Percentiles rank a stretch among this genome's conserved stretches.
Conservation (phyloP, 495 filamentous ascomycete genomes). For the Aeminium ludgeri region DNA sequence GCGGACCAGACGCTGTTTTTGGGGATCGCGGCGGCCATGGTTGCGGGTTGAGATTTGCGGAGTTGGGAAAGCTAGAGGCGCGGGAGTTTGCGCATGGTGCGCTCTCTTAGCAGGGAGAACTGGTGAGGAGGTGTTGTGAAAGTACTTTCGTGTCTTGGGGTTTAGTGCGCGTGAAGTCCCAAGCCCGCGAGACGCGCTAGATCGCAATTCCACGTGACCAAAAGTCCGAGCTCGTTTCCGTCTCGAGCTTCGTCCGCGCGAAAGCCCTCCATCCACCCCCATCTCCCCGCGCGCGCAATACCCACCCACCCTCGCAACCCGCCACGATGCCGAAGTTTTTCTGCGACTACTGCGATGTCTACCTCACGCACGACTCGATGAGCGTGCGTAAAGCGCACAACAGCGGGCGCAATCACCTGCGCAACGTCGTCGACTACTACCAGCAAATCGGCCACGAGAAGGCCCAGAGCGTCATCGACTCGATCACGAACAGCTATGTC, state of each 20-base stretch:
- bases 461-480: conserved; percentile 94
- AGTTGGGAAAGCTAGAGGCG: too few relatives aligned
- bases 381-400: conserved; percentile 98
- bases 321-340: conserved; percentile 17
- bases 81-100: not conserved
- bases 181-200: too few relatives aligned
- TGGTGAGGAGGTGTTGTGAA: too few relatives aligned
- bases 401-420: conserved; percentile 83
- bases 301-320: not conserved
- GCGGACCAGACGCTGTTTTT: conserved; percentile 21
- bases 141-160: too few relatives aligned
- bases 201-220: too few relatives aligned
- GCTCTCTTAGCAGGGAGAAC: too few relatives aligned
- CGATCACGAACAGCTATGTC: conserved; percentile 85
- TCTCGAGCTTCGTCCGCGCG: not conserved
- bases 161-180: too few relatives aligned
- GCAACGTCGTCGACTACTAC: conserved; percentile 97
- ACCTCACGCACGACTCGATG: conserved; percentile 99
- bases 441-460: conserved; percentile 98
- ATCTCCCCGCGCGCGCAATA: not conserved
- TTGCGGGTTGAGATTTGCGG: not conserved
- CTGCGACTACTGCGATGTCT: conserved; percentile 98
- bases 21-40: conserved; percentile 6
- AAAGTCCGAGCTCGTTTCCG: not conserved
- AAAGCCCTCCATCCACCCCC: not conserved